Conservation (phyloP, 1,139 yeast species). For the Protomyces macrosporus region DNA sequence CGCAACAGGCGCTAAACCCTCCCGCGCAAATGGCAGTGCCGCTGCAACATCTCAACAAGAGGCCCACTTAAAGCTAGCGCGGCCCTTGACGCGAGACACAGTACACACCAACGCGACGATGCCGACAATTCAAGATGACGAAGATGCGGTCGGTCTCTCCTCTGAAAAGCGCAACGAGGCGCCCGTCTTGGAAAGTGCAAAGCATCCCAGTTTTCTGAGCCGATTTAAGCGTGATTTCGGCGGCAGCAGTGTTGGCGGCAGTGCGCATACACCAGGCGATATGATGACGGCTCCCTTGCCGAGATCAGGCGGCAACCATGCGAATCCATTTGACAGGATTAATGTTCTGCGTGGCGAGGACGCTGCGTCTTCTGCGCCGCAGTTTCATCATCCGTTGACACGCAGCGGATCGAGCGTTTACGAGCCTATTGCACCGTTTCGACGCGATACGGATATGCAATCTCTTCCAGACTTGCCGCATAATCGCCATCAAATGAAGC, state of each 20-base stretch:
- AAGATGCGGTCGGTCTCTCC: background rate
- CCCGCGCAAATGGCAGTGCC: too few relatives aligned
- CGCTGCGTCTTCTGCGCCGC: background rate
- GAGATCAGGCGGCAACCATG: background rate
- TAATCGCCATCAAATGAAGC: background rate
- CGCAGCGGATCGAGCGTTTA: background rate
- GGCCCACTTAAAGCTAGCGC: background rate
- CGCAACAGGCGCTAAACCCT: too few relatives aligned
- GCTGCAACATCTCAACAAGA: too few relatives aligned
- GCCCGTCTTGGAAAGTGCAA: background rate
- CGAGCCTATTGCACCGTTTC: background rate
- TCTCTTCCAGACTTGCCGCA: background rate
- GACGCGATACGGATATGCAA: background rate
- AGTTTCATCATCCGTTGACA: background rate
- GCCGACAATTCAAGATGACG: background rate
- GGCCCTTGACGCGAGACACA: background rate
- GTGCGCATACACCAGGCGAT: conserved; percentile 10
- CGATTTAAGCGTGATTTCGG: conserved; percentile 2
- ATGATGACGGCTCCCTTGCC: conserved; percentile 23
- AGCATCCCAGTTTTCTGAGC: conserved; percentile 6
- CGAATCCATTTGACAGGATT: conserved; percentile 9
- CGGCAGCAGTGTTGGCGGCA: background rate
- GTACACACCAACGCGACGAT: background rate
- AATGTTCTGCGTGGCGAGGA: background rate
- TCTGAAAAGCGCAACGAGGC: background rate